Percentiles rank a stretch among this genome's conserved stretches.
These are phyloP conservation scores for Ophiostoma piceae DNA, from an alignment of 2,329 filamentous ascomycete genomes.

Conservation along the genomic window DNA sequence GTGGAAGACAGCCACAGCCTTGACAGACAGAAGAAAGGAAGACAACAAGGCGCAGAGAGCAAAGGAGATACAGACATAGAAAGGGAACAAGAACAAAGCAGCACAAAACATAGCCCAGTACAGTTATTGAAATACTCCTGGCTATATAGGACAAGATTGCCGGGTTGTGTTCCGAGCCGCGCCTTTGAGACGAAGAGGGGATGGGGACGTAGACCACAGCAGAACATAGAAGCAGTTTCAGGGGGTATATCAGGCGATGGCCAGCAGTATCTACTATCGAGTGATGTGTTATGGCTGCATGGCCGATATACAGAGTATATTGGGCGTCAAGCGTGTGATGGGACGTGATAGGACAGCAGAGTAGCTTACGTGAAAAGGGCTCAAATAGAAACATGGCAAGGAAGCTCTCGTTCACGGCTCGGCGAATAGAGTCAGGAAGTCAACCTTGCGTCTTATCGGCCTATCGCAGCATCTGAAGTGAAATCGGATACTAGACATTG, in stretches of 20 bases:
- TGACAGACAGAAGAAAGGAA: background rate
- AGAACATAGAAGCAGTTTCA: background rate
- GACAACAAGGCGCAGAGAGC: background rate
- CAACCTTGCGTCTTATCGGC: background rate
- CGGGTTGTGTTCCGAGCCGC: background rate
- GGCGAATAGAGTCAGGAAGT: background rate
- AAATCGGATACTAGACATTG: too few relatives aligned
- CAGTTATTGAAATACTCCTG: background rate
- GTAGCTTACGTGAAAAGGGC: background rate
- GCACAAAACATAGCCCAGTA: background rate
- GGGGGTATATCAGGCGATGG: background rate
- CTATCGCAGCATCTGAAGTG: background rate
- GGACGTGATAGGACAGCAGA: background rate
- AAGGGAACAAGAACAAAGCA: too few relatives aligned
- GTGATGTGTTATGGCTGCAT: background rate
- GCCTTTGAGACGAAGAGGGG: background rate
- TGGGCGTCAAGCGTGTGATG: constrained; percentile 4
- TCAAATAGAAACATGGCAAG: background rate
- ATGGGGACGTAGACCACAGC: background rate
- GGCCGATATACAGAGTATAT: background rate
- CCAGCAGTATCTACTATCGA: background rate
- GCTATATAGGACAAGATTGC: background rate
- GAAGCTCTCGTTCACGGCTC: too few relatives aligned
- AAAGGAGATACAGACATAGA: background rate
- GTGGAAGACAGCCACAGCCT: background rate